Evolutionary conservation across 2,329 filamentous ascomycete genomes (phyloP), one percentile per base, ranked within the genome.

Genomic region (Lachnellula arida): DNA sequence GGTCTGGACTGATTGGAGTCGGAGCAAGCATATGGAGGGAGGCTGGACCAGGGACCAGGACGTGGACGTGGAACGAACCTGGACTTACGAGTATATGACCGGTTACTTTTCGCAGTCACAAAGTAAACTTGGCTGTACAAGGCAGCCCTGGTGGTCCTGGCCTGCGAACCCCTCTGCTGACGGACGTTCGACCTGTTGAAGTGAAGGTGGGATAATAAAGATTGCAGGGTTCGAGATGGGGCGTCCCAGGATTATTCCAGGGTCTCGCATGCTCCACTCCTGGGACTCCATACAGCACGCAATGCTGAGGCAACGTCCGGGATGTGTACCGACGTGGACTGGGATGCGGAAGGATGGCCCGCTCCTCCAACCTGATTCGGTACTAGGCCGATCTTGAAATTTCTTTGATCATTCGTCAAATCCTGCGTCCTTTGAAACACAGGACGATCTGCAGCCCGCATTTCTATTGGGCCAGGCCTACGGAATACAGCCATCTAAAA

Each of bases 381-480:
- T 23, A 42, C 42, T 61, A 50, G 59, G 37, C n/a, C 46, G 52
- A 58, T 63, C 56, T 59, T 42, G 46, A 54, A 56, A 49, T 32
- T 32, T 54, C 52, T 51, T 51, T 60, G 50, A 54, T 53, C 55
- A 54, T 55, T 60, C 57, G 56, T 56, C 37, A 56, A 59, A 60
- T 51, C 52, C 54, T 61, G 48, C 50, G 53, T 44, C 9, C 48
- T 47, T 54, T 64, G 58, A 63, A 61, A 61, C 60, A 60, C 49
- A 54, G 50, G 50, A 50, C 48, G 54, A 58, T 57, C 56, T 58
- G 47, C 51, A 35, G 49, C 52, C 60, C 52, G 51, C 34, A 39
- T 40, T 12, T 17, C 37, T 5, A 47, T 47, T 47, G 44, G 44
- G 12, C 44, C 17, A 8, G 44, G 23, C 23, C 23, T 32, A 14